These are phyloP conservation scores for Ceratobasidium papillatum DNA, from an alignment of 1,284 basidiomycete genomes.

Conservation along the genomic window DNA sequence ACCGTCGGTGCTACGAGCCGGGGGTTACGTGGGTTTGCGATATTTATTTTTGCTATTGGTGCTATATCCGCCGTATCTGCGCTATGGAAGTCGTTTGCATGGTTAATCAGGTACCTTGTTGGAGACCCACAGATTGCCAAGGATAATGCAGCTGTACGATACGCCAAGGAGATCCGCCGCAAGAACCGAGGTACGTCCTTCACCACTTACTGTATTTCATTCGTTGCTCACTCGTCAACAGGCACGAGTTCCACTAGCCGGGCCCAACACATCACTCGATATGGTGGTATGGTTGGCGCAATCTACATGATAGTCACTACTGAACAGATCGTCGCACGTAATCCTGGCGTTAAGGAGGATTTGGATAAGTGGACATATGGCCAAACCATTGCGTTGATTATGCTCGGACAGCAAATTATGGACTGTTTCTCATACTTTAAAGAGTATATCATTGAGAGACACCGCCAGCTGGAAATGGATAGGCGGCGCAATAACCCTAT, in stretches of 20 bases:
- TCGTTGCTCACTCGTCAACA: neutral
- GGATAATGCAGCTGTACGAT: conserved; percentile 4
- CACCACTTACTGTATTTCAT: neutral
- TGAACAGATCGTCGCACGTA: conserved; percentile 21
- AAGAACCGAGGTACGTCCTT: neutral
- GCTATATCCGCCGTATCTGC: conserved; percentile 2
- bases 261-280: conserved; percentile 23
- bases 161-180: conserved; percentile 10
- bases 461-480: neutral
- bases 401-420: conserved; percentile 38
- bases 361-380: conserved; percentile 17
- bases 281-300: conserved; percentile 21
- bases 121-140: neutral
- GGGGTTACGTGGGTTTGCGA: conserved; percentile 32
- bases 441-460: neutral
- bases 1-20: conserved; percentile 1
- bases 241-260: neutral
- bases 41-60: conserved; percentile 26
- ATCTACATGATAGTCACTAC: conserved; percentile 40
- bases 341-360: neutral
- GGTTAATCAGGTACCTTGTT: neutral
- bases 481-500: neutral
- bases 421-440: conserved; percentile 26
- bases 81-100: neutral
- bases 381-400: conserved; percentile 32